phyloP scores from a whole-genome alignment of 1,284 basidiomycete genomes.

The Malassezia equina region DNA sequence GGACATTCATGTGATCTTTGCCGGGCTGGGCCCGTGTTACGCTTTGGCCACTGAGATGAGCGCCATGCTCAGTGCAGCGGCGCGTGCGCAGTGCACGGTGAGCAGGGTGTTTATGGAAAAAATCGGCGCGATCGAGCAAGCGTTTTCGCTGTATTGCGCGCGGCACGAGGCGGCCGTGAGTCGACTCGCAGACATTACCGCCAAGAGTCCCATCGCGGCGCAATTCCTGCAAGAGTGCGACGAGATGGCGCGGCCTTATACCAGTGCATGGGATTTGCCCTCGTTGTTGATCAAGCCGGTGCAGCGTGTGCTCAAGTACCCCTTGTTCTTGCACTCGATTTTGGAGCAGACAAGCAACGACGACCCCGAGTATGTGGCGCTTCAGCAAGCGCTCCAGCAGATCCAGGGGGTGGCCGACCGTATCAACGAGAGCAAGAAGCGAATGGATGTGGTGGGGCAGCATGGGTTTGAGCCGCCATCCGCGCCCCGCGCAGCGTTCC shows the following conservation, averaged over 20 bases:
- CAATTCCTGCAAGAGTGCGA: conserved; percentile 48
- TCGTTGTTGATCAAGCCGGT: conserved; percentile 66
- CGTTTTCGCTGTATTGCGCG: conserved; percentile 78
- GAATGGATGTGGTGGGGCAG: conserved; percentile 61
- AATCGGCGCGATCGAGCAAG: conserved; percentile 65
- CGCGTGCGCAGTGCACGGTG: conserved; percentile 55
- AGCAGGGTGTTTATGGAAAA: conserved; percentile 66
- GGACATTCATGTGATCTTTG: conserved; percentile 66
- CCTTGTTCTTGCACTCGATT: conserved; percentile 69
- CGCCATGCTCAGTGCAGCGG: conserved; percentile 47
- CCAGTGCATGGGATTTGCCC: conserved; percentile 80
- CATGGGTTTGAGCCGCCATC: conserved; percentile 9
- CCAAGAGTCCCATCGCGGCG: conserved; percentile 27
- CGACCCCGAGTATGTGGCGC: conserved; percentile 63
- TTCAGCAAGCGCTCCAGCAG: conserved; percentile 59
- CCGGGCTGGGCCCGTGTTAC: conserved; percentile 67
- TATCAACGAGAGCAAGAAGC: conserved; percentile 74
- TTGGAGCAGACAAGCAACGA: conserved; percentile 57
- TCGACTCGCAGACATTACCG: conserved; percentile 49
- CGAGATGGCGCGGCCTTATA: conserved; percentile 33
- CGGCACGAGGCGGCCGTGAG: conserved; percentile 67
- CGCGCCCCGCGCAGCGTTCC: conserved; percentile 2
- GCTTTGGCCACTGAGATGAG: conserved; percentile 61
- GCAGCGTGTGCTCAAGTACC: conserved; percentile 60
- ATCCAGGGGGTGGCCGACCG: conserved; percentile 69